A percentile compares a stretch with the other conserved stretches of the same genome.
phyloP scores from a whole-genome alignment of 176 grass and related monocot genomes.

The Juncus inflexus region DNA sequence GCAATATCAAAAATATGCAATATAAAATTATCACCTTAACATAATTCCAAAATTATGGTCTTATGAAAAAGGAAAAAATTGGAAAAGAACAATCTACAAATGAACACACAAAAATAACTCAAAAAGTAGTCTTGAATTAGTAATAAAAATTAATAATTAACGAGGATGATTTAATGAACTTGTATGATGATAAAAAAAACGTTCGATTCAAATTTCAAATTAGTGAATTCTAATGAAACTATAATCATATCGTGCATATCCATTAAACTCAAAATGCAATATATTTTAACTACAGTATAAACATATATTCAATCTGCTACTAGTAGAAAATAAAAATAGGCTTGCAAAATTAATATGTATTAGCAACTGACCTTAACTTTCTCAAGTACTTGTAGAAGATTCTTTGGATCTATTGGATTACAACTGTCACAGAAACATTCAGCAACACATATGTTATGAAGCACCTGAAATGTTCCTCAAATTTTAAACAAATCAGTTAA shows the following conservation, averaged over 20 bases:
- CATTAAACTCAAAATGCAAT: constrained; percentile 1
- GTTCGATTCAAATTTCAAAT: too few species aligned
- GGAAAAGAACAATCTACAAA: too few species aligned
- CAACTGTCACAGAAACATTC: constrained; percentile 67
- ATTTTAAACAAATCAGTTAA: constrained; percentile 23
- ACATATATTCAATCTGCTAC: not conserved
- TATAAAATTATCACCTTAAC: too few species aligned
- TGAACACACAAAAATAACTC: too few species aligned
- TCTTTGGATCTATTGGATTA: constrained; percentile 79
- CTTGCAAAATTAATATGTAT: not conserved
- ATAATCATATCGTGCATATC: not conserved
- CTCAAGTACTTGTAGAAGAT: constrained; percentile 54
- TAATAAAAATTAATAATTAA: too few species aligned
- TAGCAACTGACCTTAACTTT: constrained; percentile 63
- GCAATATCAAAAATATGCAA: too few species aligned
- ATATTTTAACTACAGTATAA: too few species aligned
- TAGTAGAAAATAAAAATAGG: not conserved
- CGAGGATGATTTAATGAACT: too few species aligned
- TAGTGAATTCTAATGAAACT: not conserved
- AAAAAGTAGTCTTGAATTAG: too few species aligned
- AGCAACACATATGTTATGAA: constrained; percentile 89
- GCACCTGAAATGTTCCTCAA: constrained; percentile 51
- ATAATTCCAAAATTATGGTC: too few species aligned
- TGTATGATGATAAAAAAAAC: too few species aligned
- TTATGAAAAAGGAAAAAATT: too few species aligned